Conservation (phyloP, 2,329 filamentous ascomycete genomes). For the Alternaria solani region DNA sequence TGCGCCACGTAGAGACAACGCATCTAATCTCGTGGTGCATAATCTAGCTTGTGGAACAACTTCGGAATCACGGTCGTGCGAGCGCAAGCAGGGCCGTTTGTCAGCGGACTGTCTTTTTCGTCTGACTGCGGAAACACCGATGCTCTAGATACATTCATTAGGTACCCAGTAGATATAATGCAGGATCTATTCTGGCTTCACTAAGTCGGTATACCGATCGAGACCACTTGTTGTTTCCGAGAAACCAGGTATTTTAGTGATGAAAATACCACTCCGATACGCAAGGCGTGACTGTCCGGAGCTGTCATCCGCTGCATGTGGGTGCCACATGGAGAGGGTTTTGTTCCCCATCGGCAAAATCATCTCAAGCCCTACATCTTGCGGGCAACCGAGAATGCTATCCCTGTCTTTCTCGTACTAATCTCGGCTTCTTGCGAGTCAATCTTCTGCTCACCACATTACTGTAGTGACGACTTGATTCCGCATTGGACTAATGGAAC, state of each 20-base stretch:
- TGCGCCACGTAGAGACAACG: constrained; percentile 35
- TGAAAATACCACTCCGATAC: not conserved
- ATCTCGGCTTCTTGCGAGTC: constrained; percentile 8
- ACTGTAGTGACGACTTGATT: constrained; percentile 15
- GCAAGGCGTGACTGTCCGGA: not conserved
- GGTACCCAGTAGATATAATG: not conserved
- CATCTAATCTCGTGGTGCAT: constrained; percentile 47
- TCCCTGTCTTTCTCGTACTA: constrained; percentile 12
- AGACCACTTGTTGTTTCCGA: not conserved
- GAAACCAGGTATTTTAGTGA: not conserved
- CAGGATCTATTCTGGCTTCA: constrained; percentile 11
- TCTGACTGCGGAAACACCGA: constrained; percentile 6
- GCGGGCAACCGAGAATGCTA: constrained; percentile 2
- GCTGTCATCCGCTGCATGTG: not conserved
- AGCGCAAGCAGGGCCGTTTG: constrained; percentile 23
- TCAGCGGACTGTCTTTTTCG: constrained; percentile 23
- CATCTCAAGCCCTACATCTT: not conserved
- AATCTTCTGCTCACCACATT: constrained; percentile 15
- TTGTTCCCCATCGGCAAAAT: not conserved
- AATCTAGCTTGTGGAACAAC: constrained; percentile 43
- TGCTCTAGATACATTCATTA: not conserved
- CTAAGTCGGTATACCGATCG: not conserved
- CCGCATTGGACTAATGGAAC: constrained; percentile 19
- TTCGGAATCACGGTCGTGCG: constrained; percentile 18
- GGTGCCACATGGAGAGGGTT: not conserved